phyloP scores from a whole-genome alignment of 768 basidiomycete species.

The Mycena olivaceomarginata region DNA sequence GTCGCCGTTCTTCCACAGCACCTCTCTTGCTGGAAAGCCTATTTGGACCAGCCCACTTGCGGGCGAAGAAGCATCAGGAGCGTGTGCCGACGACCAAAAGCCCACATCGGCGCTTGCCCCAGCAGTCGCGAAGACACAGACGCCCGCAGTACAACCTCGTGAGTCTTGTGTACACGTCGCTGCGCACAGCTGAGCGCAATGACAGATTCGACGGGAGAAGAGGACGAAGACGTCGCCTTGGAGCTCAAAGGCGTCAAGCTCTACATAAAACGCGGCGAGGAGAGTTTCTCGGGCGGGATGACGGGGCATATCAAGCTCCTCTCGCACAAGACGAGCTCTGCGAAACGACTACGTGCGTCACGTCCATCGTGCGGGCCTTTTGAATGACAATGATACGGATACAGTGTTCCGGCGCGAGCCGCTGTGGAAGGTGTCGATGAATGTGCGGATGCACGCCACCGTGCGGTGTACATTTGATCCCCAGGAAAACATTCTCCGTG shows the following conservation, averaged over 20 bases:
- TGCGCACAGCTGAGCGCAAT: slow-evolving; percentile 53
- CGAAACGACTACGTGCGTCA: slow-evolving; percentile 71
- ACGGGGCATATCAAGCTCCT: slow-evolving; percentile 78
- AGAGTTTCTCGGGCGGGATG: slow-evolving; percentile 76
- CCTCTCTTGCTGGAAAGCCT: slow-evolving; percentile 39
- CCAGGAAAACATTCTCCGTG: slow-evolving; percentile 72
- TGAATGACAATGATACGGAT: not conserved
- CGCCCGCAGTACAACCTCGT: slow-evolving; percentile 51
- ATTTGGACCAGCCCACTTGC: slow-evolving; percentile 48
- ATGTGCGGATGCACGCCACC: slow-evolving; percentile 71
- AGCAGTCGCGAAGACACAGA: slow-evolving; percentile 48
- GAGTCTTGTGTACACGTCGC: slow-evolving; percentile 49
- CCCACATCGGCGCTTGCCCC: slow-evolving; percentile 42
- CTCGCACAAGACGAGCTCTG: slow-evolving; percentile 60
- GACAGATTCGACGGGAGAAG: slow-evolving; percentile 77
- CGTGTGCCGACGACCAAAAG: slow-evolving; percentile 41
- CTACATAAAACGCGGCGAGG: slow-evolving; percentile 74
- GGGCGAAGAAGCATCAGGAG: slow-evolving; percentile 27
- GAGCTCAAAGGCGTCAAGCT: slow-evolving; percentile 79
- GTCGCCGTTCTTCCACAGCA: slow-evolving; percentile 54
- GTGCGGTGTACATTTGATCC: slow-evolving; percentile 76
- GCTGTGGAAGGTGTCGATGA: slow-evolving; percentile 82
- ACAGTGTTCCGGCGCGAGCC: slow-evolving; percentile 84
- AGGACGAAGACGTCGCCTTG: slow-evolving; percentile 73
- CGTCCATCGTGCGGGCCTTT: slow-evolving; percentile 15